Evolutionary conservation across 202 grass and related monocot genomes (phyloP), one percentile per base, ranked within the genome.

Genomic region (Carex arenaria): DNA sequence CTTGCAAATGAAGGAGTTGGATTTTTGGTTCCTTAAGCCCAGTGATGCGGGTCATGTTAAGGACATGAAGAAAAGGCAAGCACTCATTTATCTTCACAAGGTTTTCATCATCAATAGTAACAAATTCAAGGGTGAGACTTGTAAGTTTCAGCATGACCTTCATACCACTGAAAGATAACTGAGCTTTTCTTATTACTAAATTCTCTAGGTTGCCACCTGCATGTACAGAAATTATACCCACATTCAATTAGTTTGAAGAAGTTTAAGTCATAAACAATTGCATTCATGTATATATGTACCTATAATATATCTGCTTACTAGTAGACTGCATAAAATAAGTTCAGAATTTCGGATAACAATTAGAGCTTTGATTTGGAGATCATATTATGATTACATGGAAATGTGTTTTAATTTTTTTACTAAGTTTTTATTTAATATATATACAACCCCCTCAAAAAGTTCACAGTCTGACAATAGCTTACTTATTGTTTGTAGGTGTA

Each of bases 171-270:
- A 75, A 28, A 10, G 85, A 86, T 69, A 86, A 49, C 78, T 38
- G 82, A 38, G 77, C 78, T 55, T 86, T 86, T 64, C 78, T 82
- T 57, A 86, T 32, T 61, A 73, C 78, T 79, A 86, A 75, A 23
- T 64, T 78, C 52, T 73, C 26, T 73, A 82, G 85, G 40, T 86
- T 34, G 22, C 5, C 19, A 71, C 85, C 66, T 86, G 67, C 22
- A 53, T 3, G 64, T 47, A 70, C 22, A 49, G 49, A 78, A 32
- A 38, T 72, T 6, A 4, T 60, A 60, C 8, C 5, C n/a, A 61
- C 17, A 2, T 19, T 61, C 57, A 61, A 18, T 60, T 60, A 18
- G 18, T 61, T 61, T n/a, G 6, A 19, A 20, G 18, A 61, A 61
- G 17, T 20, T 60, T 9, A 61, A 20, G 22, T 8, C 0, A 20